Evolutionary conservation across 1,139 yeast genomes (phyloP).

Genomic region (Magnusiomyces suaveolens): DNA sequence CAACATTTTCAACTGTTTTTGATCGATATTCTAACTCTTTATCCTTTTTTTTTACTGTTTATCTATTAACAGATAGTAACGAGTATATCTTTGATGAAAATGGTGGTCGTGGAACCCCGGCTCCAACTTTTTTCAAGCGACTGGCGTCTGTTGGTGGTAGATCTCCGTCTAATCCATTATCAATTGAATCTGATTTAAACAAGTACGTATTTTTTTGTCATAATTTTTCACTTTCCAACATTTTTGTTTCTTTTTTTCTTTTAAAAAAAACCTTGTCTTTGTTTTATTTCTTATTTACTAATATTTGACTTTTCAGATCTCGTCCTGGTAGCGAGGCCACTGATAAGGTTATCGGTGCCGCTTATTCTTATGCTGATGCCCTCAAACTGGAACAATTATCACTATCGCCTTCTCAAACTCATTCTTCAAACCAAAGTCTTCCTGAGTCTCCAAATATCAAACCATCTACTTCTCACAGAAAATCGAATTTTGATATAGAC

Average conservation of each 20-base stretch:
- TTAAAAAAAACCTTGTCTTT: no score
- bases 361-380: slow-evolving; percentile 35
- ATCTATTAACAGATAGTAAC: slow-evolving; percentile 33
- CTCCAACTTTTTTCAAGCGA: slow-evolving; percentile 49
- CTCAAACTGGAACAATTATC: slow-evolving; percentile 20
- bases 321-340: slow-evolving; percentile 24
- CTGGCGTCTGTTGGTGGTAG: slow-evolving; percentile 32
- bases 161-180: slow-evolving; percentile 1
- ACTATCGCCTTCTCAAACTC: slow-evolving; percentile 6
- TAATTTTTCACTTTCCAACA: not conserved
- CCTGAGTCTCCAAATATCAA: slow-evolving; percentile 8
- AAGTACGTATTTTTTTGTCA: slow-evolving; percentile 5
- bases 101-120: slow-evolving; percentile 58
- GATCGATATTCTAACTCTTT: not conserved
- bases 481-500: slow-evolving; percentile 48
- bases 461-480: slow-evolving; percentile 5
- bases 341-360: slow-evolving; percentile 35
- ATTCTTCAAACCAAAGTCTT: slow-evolving; percentile 5
- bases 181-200: slow-evolving; percentile 8
- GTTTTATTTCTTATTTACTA: no score
- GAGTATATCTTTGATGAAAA: slow-evolving; percentile 60
- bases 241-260: no score
- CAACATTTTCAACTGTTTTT: not conserved
- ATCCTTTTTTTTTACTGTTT: not conserved
- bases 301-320: not conserved